These are phyloP conservation scores for Bocquillonia castaneifolia DNA, from an alignment of 441 rosid genomes.

Conservation along the genomic window DNA sequence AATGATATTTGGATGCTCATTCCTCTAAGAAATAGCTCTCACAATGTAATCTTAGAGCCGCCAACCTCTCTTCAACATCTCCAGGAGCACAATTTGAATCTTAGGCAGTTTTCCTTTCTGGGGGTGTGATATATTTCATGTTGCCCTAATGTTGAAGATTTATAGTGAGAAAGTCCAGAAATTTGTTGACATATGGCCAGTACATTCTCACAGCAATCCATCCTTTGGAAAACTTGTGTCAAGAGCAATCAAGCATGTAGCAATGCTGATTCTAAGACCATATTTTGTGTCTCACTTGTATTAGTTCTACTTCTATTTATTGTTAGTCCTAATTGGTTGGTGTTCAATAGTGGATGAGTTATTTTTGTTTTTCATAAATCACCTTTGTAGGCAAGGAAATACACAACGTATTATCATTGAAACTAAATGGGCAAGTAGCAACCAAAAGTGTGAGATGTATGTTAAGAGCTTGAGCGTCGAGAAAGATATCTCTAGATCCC, in stretches of 20 bases:
- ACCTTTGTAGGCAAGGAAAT: no score
- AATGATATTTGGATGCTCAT: background rate
- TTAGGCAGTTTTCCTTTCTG: background rate
- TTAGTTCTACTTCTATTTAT: no score
- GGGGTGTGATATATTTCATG: conserved; percentile 1
- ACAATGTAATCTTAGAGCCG: conserved; percentile 6
- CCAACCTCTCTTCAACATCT: background rate
- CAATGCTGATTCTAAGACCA: no score
- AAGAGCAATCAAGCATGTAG: background rate
- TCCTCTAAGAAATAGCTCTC: background rate
- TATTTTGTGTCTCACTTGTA: no score
- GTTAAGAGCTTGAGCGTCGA: no score
- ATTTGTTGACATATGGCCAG: background rate
- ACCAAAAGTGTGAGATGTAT: no score
- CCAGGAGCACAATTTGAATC: background rate
- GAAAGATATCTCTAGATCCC: no score
- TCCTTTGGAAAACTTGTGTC: background rate
- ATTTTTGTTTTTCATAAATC: no score
- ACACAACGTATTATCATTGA: no score
- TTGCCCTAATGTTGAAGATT: background rate
- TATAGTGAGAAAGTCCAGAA: background rate
- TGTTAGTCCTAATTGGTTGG: no score
- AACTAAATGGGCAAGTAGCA: no score
- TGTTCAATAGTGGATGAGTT: no score
- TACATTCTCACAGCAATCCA: background rate